Percentiles rank a stretch among this genome's conserved stretches.
phyloP scores from a whole-genome alignment of 345 rosid genomes.

The Balakata baccata region DNA sequence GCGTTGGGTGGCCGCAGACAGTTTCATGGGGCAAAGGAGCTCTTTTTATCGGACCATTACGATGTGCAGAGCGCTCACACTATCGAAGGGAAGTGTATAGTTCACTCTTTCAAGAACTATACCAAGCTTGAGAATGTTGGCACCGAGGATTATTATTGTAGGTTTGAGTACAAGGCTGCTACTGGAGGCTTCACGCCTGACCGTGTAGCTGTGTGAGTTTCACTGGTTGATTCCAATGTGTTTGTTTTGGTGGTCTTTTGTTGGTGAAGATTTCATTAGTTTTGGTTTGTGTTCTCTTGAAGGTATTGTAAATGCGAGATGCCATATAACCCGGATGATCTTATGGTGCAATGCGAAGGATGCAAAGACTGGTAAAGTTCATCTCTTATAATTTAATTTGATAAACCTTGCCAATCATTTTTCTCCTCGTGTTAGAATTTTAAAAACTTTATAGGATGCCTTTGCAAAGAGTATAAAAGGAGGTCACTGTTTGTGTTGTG shows the following conservation, averaged over 20 bases:
- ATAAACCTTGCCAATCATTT: not conserved
- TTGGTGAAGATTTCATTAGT: not conserved
- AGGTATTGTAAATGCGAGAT: conserved; percentile 93
- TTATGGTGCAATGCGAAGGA: conserved; percentile 89
- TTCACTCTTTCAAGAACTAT: conserved; percentile 72
- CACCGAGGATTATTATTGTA: conserved; percentile 72
- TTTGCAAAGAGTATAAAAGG: not conserved
- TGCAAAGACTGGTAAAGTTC: conserved; percentile 83
- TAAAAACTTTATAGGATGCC: not conserved
- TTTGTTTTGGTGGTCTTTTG: not conserved
- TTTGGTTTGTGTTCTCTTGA: conserved; percentile 23
- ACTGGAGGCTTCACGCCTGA: conserved; percentile 83
- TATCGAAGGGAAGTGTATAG: conserved; percentile 79
- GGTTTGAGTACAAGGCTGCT: conserved; percentile 83
- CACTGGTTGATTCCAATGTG: not conserved
- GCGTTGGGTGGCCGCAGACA: conserved; percentile 77
- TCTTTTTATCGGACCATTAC: conserved; percentile 77
- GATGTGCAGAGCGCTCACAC: conserved; percentile 81
- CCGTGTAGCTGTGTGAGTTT: conserved; percentile 86
- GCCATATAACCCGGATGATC: conserved; percentile 92
- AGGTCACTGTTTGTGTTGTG: not conserved
- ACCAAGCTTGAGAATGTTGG: conserved; percentile 75
- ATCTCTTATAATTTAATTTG: not conserved
- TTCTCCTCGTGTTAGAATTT: not conserved
- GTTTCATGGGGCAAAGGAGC: conserved; percentile 90